Conservation (phyloP, 495 filamentous ascomycete species). For the Cercophora scortea region DNA sequence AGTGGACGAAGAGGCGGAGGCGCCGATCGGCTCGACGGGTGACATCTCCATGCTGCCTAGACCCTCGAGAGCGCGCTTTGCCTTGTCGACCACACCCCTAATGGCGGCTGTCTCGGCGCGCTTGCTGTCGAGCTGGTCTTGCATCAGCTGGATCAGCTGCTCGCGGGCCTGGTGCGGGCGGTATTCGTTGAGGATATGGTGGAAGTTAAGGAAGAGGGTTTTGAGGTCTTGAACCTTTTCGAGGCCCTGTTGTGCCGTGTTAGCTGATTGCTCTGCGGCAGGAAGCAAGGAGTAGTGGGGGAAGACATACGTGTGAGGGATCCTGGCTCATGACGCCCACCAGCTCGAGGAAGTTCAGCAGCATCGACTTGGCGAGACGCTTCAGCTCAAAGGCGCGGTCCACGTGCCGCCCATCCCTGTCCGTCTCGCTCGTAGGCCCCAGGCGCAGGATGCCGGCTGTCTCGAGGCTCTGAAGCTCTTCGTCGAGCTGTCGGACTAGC, state of each 20-base stretch:
- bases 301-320: constrained; percentile 42
- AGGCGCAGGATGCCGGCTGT: constrained; percentile 64
- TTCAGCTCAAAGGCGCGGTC: constrained; percentile 73
- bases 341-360: constrained; percentile 81
- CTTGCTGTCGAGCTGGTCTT: constrained; percentile 69
- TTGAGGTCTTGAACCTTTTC: constrained; percentile 69
- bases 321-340: constrained; percentile 59
- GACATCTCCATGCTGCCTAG: constrained; percentile 42
- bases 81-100: constrained; percentile 59
- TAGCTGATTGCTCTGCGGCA: neutral
- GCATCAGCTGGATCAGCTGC: constrained; percentile 84
- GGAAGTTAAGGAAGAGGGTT: constrained; percentile 77
- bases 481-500: constrained; percentile 39
- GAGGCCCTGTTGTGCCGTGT: constrained; percentile 21
- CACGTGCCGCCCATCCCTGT: constrained; percentile 39
- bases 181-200: constrained; percentile 88
- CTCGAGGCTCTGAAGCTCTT: constrained; percentile 58
- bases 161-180: constrained; percentile 93
- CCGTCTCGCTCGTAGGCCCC: constrained; percentile 41
- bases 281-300: neutral
- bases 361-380: constrained; percentile 67
- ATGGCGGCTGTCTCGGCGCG: constrained; percentile 74
- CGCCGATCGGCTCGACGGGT: neutral
- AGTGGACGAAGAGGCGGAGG: too few relatives aligned
- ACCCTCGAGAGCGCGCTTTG: constrained; percentile 59